Conservation (phyloP, 2,329 filamentous ascomycete species). For the Fusarium secorum region DNA sequence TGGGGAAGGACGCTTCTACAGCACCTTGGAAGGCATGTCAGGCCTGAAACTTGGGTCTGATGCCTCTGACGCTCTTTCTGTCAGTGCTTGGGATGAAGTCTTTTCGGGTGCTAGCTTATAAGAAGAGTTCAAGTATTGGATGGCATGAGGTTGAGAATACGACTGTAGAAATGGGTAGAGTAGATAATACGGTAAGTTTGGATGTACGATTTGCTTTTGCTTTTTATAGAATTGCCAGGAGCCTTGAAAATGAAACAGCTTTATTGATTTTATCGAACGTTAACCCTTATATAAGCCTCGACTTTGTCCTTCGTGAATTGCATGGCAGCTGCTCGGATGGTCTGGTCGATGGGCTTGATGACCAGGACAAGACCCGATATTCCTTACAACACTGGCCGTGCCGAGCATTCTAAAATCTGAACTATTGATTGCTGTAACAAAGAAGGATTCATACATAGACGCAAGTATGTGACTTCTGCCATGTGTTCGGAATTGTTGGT, state of each 20-base stretch:
- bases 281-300: fast-evolving
- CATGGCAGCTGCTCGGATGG: neutral
- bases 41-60: no score
- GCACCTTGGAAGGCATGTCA: neutral
- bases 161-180: neutral
- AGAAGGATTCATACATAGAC: fast-evolving
- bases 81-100: fast-evolving
- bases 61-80: fast-evolving
- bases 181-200: neutral
- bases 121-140: neutral
- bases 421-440: neutral
- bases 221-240: neutral
- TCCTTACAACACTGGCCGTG: no score
- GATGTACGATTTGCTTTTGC: neutral
- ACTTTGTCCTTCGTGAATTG: neutral
- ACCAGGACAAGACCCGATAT: no score
- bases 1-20: neutral
- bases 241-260: no score
- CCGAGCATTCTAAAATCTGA: no score
- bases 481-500: neutral
- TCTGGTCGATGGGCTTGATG: neutral
- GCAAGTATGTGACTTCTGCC: neutral
- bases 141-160: no score
- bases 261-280: neutral
- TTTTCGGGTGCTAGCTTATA: neutral